Base-by-base conservation (phyloP, 345 rosid species). In the Eucalyptus cloeziana region DNA sequence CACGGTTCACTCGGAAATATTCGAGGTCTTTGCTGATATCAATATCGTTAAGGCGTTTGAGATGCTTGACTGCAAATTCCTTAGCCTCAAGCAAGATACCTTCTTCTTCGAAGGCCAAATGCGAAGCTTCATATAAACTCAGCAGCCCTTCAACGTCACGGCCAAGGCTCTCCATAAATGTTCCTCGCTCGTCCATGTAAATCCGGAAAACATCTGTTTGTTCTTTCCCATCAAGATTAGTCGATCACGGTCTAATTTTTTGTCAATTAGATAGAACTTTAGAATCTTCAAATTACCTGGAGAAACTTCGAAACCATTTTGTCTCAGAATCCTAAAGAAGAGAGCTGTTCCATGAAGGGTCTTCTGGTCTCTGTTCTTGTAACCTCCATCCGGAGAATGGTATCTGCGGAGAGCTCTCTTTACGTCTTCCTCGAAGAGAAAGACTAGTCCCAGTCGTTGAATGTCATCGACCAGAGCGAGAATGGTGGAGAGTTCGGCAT, bases 41-140 rank as follows among this genome's bases (percentile, higher is more conserved):
- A 13, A 30, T 30, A 24, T 37, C 15, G 8, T 88, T 8, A 44
- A 87, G 31, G 19, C 85, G 22, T 21, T 71, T 88, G 7, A 94
- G 93, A 49, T 83, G 89, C 51, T 12, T 33, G 56, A 15, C 56
- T 12, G 91, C 86, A 25, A 90, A 88, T 33, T 30, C 33, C 21
- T 4, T 87, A 37, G 91, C 93, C 85, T 90, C 86, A 1, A 90
- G 91, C 56, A 94, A 49, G 14, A 92, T 19, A 7, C 64, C n/a
- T 88, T 93, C 96, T 64, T 89, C 93, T 91, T 92, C 94, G 4
- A 67, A 51, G 31, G 86, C 89, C 17, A 93, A 85, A 67, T 85
- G 86, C 2, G 96, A 90, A n/a, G 94, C 94, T 85, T 94, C 94
- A 22, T 94, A 93, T 49, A 93, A 51, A 80, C 92, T 90, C 71